phyloP scores from a whole-genome alignment of 352 stramenopile species.

The Phytophthora boehmeriae region DNA sequence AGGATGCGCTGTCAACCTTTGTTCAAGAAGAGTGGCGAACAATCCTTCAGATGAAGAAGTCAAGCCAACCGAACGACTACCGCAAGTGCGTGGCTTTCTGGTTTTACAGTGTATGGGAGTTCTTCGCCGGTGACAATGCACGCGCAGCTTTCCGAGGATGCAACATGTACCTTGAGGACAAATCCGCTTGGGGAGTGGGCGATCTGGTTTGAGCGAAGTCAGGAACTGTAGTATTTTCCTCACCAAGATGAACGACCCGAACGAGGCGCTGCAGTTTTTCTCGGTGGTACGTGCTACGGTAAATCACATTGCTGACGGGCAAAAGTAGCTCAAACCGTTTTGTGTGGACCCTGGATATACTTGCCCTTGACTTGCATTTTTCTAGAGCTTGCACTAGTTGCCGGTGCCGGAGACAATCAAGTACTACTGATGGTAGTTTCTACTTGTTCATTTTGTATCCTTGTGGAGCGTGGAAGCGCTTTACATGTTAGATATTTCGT shows the following conservation, averaged over 20 bases:
- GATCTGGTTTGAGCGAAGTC: constrained; percentile 31
- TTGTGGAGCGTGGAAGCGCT: too few species aligned
- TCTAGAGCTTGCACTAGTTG: constrained; percentile 14
- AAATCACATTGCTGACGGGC: neutral
- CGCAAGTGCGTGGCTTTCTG: constrained; percentile 88
- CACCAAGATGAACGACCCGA: constrained; percentile 69
- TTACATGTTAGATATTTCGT: too few species aligned
- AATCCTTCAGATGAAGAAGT: constrained; percentile 84
- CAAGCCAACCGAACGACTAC: constrained; percentile 85
- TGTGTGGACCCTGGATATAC: too few species aligned
- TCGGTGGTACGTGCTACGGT: constrained; percentile 50
- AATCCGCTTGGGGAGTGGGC: constrained; percentile 50
- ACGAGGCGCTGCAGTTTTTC: constrained; percentile 84
- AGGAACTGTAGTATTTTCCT: neutral
- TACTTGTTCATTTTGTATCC: neutral
- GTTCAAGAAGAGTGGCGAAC: constrained; percentile 77
- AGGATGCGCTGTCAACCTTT: constrained; percentile 71
- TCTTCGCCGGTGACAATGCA: constrained; percentile 79
- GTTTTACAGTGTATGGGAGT: constrained; percentile 88
- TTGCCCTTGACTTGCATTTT: constrained; percentile 23
- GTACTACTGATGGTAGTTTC: too few species aligned
- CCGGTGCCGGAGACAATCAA: constrained; percentile 23
- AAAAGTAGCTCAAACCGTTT: too few species aligned
- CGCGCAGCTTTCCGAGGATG: constrained; percentile 77
- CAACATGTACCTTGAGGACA: constrained; percentile 88